These are phyloP conservation scores for Pseudofabraea citricarpa DNA, from an alignment of 2,329 filamentous ascomycete genomes.

Conservation along the genomic window DNA sequence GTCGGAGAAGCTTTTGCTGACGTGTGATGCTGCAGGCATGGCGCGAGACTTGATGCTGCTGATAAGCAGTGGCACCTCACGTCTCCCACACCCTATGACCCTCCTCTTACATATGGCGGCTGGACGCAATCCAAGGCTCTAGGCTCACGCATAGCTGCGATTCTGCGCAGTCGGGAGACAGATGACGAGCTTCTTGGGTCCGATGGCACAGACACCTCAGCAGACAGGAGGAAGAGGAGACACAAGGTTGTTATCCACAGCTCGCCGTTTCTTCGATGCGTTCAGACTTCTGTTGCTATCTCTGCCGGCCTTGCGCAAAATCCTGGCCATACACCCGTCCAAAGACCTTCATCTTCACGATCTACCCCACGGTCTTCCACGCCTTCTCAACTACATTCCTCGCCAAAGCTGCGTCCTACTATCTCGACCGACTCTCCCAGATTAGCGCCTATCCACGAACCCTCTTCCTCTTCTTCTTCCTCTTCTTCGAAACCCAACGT, in stretches of 20 bases:
- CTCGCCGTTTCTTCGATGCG: slow-evolving; percentile 89
- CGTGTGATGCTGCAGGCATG: slow-evolving; percentile 57
- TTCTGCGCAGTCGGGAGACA: slow-evolving; percentile 51
- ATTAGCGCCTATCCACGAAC: slow-evolving; percentile 23
- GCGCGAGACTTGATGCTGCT: slow-evolving; percentile 86
- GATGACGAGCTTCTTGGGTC: slow-evolving; percentile 22
- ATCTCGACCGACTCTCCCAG: slow-evolving; percentile 20
- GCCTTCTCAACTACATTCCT: slow-evolving; percentile 20
- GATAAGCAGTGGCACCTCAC: slow-evolving; percentile 94
- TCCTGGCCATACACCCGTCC: slow-evolving; percentile 27
- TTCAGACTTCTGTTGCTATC: slow-evolving; percentile 88
- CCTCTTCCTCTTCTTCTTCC: slow-evolving; percentile 8
- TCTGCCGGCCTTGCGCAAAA: slow-evolving; percentile 76
- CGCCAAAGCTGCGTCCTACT: slow-evolving; percentile 23
- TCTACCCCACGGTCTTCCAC: slow-evolving; percentile 17
- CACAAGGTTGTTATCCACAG: slow-evolving; percentile 84
- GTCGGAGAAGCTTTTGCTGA: background rate
- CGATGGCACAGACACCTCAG: slow-evolving; percentile 12
- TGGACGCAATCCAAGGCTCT: slow-evolving; percentile 83
- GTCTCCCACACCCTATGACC: slow-evolving; percentile 91
- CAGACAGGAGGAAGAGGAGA: slow-evolving; percentile 44
- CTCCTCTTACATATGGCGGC: slow-evolving; percentile 89
- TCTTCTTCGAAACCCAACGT: slow-evolving; percentile 7
- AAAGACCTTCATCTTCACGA: slow-evolving; percentile 21
- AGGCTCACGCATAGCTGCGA: slow-evolving; percentile 75